phyloP scores from a whole-genome alignment of 768 basidiomycete genomes.

The Psilocybe cubensis region DNA sequence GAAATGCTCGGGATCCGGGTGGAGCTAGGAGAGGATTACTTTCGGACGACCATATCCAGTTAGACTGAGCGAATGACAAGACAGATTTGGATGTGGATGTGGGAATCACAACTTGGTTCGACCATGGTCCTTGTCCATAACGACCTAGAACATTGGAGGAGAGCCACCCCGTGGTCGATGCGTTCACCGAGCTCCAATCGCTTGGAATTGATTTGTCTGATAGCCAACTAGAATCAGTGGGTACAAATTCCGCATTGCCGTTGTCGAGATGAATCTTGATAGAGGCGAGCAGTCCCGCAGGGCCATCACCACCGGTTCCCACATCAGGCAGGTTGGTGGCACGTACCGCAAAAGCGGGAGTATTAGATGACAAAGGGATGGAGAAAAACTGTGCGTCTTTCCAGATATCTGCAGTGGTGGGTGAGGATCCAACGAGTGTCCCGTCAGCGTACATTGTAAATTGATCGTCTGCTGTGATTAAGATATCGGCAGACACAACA shows the following conservation, averaged over 20 bases:
- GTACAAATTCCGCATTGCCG: too few relatives aligned
- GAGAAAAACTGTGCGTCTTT: slow-evolving; percentile 27
- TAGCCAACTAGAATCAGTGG: too few relatives aligned
- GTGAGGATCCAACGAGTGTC: slow-evolving; percentile 22
- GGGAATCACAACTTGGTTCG: not conserved
- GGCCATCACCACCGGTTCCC: too few relatives aligned
- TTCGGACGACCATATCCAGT: slow-evolving; percentile 12
- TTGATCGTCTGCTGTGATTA: slow-evolving; percentile 31
- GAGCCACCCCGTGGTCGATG: too few relatives aligned
- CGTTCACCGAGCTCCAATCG: too few relatives aligned
- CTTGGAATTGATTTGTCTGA: too few relatives aligned
- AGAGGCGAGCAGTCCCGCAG: too few relatives aligned
- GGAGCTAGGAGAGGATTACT: not conserved
- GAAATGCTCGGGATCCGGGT: slow-evolving; percentile 2
- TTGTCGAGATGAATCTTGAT: too few relatives aligned
- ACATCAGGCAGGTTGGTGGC: too few relatives aligned
- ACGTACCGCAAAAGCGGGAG: slow-evolving; percentile 1
- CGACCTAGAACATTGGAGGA: too few relatives aligned
- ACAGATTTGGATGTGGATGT: not conserved
- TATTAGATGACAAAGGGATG: slow-evolving; percentile 18
- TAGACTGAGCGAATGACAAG: not conserved
- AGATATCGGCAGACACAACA: slow-evolving; percentile 20
- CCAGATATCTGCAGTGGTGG: slow-evolving; percentile 28
- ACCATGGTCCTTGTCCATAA: too few relatives aligned
- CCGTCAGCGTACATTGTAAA: slow-evolving; percentile 34